Evolutionary conservation across 352 stramenopile species (phyloP), one percentile per base, ranked within the genome.

Genomic region (Pythium oligandrum): DNA sequence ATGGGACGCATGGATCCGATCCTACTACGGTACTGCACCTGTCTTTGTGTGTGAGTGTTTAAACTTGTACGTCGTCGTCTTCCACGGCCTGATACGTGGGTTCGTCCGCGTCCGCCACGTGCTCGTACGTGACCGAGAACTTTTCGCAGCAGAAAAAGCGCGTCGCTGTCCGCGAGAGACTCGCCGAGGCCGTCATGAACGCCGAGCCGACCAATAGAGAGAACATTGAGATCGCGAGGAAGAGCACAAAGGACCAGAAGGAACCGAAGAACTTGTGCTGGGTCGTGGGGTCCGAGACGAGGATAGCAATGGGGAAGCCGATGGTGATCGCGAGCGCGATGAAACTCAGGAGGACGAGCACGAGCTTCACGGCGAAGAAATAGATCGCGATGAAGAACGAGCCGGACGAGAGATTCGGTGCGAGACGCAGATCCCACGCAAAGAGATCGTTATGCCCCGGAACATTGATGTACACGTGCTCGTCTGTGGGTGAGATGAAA

Each of bases 331-430:
- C 49, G 17, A 76, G 47, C 11, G 64, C 57, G 6, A 75, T 4
- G 0, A 57, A 48, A 40, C 74, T 85, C 33, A 84, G 57, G n/a
- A 61, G 40, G 12, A 68, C 69, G 35, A 90, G 55, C 44, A 63
- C 51, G 34, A 80, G 68, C 57, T 90, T 90, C 53, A 86, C 54
- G 7, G 70, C 58, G 49, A 75, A 54, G 50, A 85, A 88, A 54
- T 90, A 90, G 42, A 90, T 66, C 53, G 85, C 68, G 62, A 68
- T 75, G 64, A 85, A 75, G 40, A 90, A 65, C 33, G 76, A 83
- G 36, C 83, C 40, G 50, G 75, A 75, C 30, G 76, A 90, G 61
- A 90, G 59, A 12, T 57, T 70, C 6, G 76, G 70, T 10, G 75
- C 63, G 31, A 90, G 65, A 0, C 72, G 68, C 50, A 71, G 63